These are phyloP conservation scores for Penicillium simplicissimum DNA, from an alignment of 495 filamentous ascomycete genomes.

Conservation along the genomic window DNA sequence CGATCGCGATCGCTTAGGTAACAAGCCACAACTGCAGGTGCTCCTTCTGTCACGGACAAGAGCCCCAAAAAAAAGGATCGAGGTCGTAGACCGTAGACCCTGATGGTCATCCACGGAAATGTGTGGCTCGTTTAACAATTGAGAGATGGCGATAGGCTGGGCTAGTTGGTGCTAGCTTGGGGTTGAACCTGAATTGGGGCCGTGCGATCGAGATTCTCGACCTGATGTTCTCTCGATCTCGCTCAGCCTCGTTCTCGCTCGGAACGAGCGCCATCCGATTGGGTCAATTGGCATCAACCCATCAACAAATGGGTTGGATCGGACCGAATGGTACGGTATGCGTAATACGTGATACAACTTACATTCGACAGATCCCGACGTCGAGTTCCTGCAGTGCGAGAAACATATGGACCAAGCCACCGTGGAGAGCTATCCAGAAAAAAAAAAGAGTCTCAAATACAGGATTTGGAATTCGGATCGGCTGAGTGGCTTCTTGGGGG, in stretches of 20 bases:
- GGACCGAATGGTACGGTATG: not conserved
- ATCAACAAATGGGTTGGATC: not conserved
- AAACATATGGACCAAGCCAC: not conserved
- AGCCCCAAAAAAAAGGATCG: not conserved
- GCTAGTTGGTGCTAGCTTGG: not conserved
- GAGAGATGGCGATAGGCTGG: not conserved
- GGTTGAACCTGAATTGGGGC: not conserved
- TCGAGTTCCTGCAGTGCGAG: not conserved
- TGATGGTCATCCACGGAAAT: not conserved
- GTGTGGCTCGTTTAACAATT: not conserved
- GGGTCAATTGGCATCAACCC: not conserved
- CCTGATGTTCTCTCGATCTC: not conserved
- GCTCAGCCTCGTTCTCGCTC: not conserved
- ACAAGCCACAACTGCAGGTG: not conserved
- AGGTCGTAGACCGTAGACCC: not conserved
- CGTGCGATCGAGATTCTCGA: not conserved
- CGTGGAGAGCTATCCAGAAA: not conserved
- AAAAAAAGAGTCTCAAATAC: not conserved
- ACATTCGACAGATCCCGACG: not conserved
- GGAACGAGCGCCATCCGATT: not conserved
- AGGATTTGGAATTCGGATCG: not conserved
- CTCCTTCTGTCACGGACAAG: too few relatives aligned
- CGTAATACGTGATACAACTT: not conserved
- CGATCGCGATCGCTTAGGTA: not conserved
- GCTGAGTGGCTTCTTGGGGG: not conserved